Conservation (phyloP, 495 filamentous ascomycete genomes). For the Achaetomiella virescens region DNA sequence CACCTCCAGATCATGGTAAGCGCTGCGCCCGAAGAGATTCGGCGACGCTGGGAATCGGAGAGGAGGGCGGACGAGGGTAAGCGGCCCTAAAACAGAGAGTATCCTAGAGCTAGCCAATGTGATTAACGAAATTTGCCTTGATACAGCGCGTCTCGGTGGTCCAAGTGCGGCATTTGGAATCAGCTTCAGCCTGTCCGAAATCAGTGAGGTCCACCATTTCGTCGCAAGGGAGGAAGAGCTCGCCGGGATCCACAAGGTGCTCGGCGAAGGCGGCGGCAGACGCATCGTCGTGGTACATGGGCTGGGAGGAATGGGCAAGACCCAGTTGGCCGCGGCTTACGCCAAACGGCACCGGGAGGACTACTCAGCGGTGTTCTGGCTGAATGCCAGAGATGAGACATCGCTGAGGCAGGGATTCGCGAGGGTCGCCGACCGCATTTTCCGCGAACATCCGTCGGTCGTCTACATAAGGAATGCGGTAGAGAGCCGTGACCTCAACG, state of each 20-base stretch:
- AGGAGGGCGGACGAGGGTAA: neutral
- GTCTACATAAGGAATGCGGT: slow-evolving; percentile 13
- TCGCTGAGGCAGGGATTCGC: slow-evolving; percentile 32
- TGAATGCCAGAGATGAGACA: slow-evolving; percentile 28
- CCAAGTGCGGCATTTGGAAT: too few species aligned
- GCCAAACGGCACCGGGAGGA: slow-evolving; percentile 19
- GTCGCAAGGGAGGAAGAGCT: neutral
- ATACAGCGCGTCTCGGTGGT: too few species aligned
- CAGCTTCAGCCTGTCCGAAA: neutral
- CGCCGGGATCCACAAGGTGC: neutral
- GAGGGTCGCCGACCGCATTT: slow-evolving; percentile 25
- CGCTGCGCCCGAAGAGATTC: neutral
- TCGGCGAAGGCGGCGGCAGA: neutral
- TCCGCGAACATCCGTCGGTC: slow-evolving; percentile 20
- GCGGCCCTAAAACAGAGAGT: neutral
- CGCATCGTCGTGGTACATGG: slow-evolving; percentile 19
- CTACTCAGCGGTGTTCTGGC: slow-evolving; percentile 27
- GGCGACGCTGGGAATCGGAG: neutral
- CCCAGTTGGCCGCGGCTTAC: slow-evolving; percentile 31
- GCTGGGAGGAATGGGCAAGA: slow-evolving; percentile 33
- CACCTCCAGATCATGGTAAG: neutral
- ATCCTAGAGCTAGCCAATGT: too few species aligned
- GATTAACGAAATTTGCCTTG: neutral
- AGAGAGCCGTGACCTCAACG: too few species aligned
- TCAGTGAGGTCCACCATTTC: neutral